Conservation (phyloP, 2,329 filamentous ascomycete species). For the Acrocalymma vagum region DNA sequence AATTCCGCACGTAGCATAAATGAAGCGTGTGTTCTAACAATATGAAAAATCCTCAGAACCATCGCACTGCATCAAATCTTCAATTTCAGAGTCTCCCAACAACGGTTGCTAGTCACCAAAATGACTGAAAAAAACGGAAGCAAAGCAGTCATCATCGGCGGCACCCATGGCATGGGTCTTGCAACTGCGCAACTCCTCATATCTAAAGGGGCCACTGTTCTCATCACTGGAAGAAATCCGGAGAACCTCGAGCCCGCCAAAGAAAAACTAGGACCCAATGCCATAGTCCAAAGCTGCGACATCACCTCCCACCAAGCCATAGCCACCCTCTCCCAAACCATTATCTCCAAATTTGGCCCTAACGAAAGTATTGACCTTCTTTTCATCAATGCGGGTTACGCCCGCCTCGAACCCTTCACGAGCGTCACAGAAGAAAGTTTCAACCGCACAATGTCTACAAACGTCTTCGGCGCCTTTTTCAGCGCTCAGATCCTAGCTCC, state of each 20-base stretch:
- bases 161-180: conserved; percentile 13
- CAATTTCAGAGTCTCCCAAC: no score
- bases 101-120: no score
- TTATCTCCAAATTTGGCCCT: conserved; percentile 1
- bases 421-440: conserved; percentile 2
- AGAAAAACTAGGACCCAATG: conserved; percentile 1
- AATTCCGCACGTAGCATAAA: no score
- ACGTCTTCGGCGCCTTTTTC: conserved; percentile 9
- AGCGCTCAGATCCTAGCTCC: conserved; percentile 5
- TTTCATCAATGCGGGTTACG: conserved; percentile 12
- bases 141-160: conserved; percentile 12
- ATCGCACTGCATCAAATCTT: no score
- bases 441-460: conserved; percentile 5
- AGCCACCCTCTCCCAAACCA: neutral
- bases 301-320: conserved; percentile 6
- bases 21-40: no score
- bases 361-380: conserved; percentile 5
- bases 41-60: no score
- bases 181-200: conserved; percentile 12
- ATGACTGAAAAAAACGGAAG: conserved; percentile 9
- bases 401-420: conserved; percentile 6
- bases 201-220: conserved; percentile 6
- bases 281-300: conserved; percentile 2
- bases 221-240: conserved; percentile 10
- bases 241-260: conserved; percentile 8